Evolutionary conservation across 371 early-diverging fungal species (phyloP), one percentile per base, ranked within the genome.

Genomic region (Actinomortierella wolfii): DNA sequence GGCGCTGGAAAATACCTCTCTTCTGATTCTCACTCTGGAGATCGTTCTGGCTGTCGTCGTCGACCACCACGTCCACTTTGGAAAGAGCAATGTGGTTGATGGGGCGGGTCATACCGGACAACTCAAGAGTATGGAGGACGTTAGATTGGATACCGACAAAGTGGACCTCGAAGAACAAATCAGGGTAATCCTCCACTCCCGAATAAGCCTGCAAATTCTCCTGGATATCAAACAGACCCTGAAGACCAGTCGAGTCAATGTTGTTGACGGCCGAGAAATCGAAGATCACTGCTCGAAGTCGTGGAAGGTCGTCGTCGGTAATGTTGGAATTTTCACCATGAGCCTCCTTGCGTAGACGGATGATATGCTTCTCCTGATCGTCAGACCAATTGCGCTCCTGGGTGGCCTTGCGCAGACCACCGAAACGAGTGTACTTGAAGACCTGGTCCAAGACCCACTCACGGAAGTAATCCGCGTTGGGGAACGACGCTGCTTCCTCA

Each of bases 201-300:
- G 86, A 79, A 56, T 82, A 86, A 41, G 81, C 76, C 56, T 66
- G 78, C 20, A 85, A 68, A 50, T 83, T 78, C 25, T 76, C 74
- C n/a, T 81, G 79, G 29, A 88, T 57, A 28, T 90, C 90, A 11
- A 86, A 66, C 0, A 94, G 79, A 15, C 83, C 81, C 60, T 93
- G 93, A 50, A 90, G 69, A 28, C 92, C 94, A 1, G 94, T 89
- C 26, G 86, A 83, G 59, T 95, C 96, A 65, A 94, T 83, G 34
- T 81, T 78, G 54, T 90, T 89, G 14, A 93, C 94, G 13, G 86
- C 86, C 0, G 89, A 80, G 51, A 95, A 82, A 67, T 94, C 94
- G n/a, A 95, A 78, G 20, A 95, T 73, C 21, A 95, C 64, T 0
- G 94, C 89, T 5, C 84, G 79, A 14, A 93, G 75, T 9, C 76